phyloP scores from a whole-genome alignment of 805 yeast genomes.

The Spathaspora arborariae region DNA sequence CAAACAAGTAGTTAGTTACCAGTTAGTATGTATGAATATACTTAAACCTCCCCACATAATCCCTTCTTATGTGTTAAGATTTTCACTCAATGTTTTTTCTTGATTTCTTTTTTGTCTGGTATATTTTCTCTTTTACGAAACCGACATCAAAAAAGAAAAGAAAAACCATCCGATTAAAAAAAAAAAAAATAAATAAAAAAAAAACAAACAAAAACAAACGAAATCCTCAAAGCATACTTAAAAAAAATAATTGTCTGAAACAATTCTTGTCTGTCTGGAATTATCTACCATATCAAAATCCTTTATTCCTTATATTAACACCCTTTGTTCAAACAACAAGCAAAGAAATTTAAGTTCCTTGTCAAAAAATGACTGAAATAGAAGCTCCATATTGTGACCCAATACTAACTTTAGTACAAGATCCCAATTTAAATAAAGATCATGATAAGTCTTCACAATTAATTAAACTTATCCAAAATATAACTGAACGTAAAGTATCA shows the following conservation, averaged over 20 bases:
- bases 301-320: not conserved
- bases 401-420: constrained; percentile 43
- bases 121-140: not conserved
- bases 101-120: not conserved
- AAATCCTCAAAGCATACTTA: not conserved
- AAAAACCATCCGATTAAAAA: not conserved
- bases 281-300: not conserved
- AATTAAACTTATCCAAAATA: constrained; percentile 36
- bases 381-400: constrained; percentile 42
- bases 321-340: not conserved
- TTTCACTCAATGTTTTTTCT: not conserved
- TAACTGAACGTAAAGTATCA: constrained; percentile 41
- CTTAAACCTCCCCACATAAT: too few species aligned
- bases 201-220: not conserved
- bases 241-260: not conserved
- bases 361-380: constrained; percentile 16
- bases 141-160: not conserved
- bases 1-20: too few species aligned
- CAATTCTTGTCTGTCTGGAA: not conserved
- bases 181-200: not conserved
- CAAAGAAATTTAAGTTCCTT: not conserved
- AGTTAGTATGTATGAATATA: too few species aligned
- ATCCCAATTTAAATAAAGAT: constrained; percentile 44
- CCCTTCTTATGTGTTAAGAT: too few species aligned
- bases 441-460: constrained; percentile 38